Evolutionary conservation across 2,329 filamentous ascomycete species (phyloP), one percentile per base, ranked within the genome.

Genomic region (Trichothecium roseum): DNA sequence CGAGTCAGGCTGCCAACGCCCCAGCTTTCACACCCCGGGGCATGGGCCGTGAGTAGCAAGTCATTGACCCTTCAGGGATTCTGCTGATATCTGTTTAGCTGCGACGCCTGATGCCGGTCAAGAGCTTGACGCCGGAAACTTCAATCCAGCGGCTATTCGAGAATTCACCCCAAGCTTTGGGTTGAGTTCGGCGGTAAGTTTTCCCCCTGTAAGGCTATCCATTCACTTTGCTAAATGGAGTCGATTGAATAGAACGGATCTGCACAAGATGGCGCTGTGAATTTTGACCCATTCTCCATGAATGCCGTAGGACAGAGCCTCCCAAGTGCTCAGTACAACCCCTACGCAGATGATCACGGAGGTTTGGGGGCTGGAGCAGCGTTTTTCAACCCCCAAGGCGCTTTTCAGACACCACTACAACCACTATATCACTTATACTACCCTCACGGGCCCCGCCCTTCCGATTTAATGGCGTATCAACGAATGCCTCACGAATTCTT

Each of bases 361-460:
- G 63, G 66, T 15, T 63, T 66, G 15, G 63, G 57, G 18, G 64
- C 69, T 38, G 72, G 71, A 5, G 65, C 75, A 13, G 67, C 75
- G 3, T 94, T 80, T 55, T 94, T 82, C 51, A 71, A 72, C 33
- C 55, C 67, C n/a, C 70, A 71, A 30, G 59, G 59, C 34, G 60
- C 63, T 9, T 80, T 69, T 49, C 54, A 63, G 9, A 55, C 67
- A 9, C 64, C 68, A 13, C 54, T 68, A 15, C 79, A 82, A 44
- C 82, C 82, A 16, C 72, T 87, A 5, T 84, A 89, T 64, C 94
- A 95, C 55, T 91, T 98, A 56, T 98, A 98, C 56, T 84, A 86
- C 22, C 87, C 88, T 1, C 73, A 88, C 38, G 86, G 85, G 5
- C 79, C 84, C n/a, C 75, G 87, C 53, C 75, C 78, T 40, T 83